A percentile compares a stretch with the other conserved stretches of the same genome.
phyloP scores from a whole-genome alignment of 31 red algal species.

The Odonthalia washingtoniensis region DNA sequence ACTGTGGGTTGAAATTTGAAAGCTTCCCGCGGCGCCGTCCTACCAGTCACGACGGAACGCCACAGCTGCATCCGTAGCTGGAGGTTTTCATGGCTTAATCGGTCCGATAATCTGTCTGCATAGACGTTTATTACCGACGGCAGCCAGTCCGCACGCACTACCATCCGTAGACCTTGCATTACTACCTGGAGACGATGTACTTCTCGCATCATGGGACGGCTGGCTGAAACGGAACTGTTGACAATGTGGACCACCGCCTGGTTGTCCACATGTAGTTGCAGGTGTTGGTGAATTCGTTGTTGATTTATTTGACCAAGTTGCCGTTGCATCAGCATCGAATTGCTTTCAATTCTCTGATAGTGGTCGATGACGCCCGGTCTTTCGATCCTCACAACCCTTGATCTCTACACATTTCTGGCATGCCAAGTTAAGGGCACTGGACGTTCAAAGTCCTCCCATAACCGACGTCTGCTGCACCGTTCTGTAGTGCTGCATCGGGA shows the following conservation, averaged over 20 bases:
- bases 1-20: slow-evolving; percentile 1
- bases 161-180: not conserved
- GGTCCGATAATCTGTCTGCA: slow-evolving; percentile 23
- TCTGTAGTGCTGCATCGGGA: slow-evolving; percentile 11
- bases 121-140: slow-evolving; percentile 39
- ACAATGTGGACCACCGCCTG: slow-evolving; percentile 19
- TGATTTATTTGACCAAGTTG: not conserved
- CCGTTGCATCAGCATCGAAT: slow-evolving; percentile 1
- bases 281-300: not conserved
- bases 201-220: slow-evolving; percentile 29
- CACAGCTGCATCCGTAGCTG: slow-evolving; percentile 1
- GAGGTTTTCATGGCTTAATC: slow-evolving; percentile 25
- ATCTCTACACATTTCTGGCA: not conserved
- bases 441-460: slow-evolving; percentile 34
- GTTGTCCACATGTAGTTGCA: slow-evolving; percentile 41
- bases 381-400: slow-evolving; percentile 37
- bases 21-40: not conserved
- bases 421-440: not conserved
- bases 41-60: slow-evolving; percentile 18
- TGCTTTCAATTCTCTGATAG: slow-evolving; percentile 10
- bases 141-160: slow-evolving; percentile 9
- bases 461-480: slow-evolving; percentile 30
- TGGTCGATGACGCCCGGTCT: slow-evolving; percentile 18
- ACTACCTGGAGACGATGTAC: not conserved
- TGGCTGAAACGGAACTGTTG: slow-evolving; percentile 13